A percentile compares a stretch with the other conserved stretches of the same genome.
These are phyloP conservation scores for Colletotrichum zoysiae DNA, from an alignment of 2,329 filamentous ascomycete genomes.

Conservation along the genomic window DNA sequence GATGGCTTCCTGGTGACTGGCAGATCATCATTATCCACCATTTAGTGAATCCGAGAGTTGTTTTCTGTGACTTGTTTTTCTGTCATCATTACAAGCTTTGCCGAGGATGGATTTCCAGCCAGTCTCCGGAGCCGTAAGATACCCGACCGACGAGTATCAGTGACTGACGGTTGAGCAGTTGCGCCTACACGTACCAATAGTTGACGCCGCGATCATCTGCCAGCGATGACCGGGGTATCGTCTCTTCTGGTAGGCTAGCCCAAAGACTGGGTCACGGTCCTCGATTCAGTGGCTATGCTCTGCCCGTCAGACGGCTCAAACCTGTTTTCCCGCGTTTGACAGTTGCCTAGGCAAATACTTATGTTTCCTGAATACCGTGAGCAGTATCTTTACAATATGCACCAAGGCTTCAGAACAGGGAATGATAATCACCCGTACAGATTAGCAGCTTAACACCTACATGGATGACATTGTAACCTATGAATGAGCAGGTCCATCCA, in stretches of 20 bases:
- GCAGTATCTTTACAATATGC: neutral
- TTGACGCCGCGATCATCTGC: too few relatives aligned
- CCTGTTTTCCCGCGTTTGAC: neutral
- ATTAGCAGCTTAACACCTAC: neutral
- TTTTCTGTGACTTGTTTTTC: neutral
- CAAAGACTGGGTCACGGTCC: constrained; percentile 1
- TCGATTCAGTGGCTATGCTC: neutral
- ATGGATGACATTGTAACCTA: neutral
- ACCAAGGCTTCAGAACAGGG: too few relatives aligned
- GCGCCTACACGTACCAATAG: neutral
- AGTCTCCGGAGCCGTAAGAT: too few relatives aligned
- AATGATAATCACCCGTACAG: neutral
- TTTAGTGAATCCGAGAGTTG: neutral
- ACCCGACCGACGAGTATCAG: neutral
- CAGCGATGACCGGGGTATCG: neutral
- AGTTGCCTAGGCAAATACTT: neutral
- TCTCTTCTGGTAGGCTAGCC: neutral
- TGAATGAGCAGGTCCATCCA: neutral
- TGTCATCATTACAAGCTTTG: neutral
- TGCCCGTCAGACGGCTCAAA: neutral
- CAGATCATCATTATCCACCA: neutral
- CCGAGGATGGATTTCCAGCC: neutral
- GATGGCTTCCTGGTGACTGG: neutral
- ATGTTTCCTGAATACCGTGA: neutral
- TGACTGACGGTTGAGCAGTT: neutral